Base-by-base conservation (phyloP, 257 asterid genomes). In the Ligustrum vulgare region DNA sequence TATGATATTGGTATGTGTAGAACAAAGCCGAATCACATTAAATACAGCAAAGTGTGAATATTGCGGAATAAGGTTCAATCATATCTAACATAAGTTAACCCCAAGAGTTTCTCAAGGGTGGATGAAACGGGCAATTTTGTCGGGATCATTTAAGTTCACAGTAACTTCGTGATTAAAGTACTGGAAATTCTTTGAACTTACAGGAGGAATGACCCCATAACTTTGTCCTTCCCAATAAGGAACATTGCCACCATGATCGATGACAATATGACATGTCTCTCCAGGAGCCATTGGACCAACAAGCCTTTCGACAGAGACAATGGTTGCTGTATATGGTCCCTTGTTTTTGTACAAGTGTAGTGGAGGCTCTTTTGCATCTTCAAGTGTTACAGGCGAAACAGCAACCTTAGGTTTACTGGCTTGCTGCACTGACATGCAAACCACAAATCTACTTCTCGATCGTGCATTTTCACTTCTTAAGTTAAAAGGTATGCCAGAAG, bases 151-250 rank as follows among this genome's bases (percentile, higher is more conserved):
- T 36, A 36, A 12, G 39, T 41, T 67, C 22, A 67, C 13, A 23
- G 3, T 41, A 72, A 58, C 16, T 6, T 20, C 28, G 31, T 20
- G 23, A 31, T 7, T 32, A 20, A 70, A 13, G 32, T 1, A 45
- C 54, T 47, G 39, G 37, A 60, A 64, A 56, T 25, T 9, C 67
- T 60, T 25, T 60, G 32, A 67, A 83, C 98, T 83, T 85, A 92
- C 99, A 36, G 98, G 96, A 62, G 98, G 97, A 79, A 92, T 86
- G 73, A 92, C 83, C 72, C 99, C 99, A 54, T 94, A 94, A 76
- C 98, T 94, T 77, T 94, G 97, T 77, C 98, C 99, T 87, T 94
- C 99, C 99, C 98, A 91, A 80, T 92, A 94, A 25, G 99, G 98
- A 79, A 94, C 85, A 22, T 94, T 88, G 79, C 97, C 96, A 20